A percentile compares a stretch with the other conserved stretches of the same genome.
Conservation (phyloP, 2,329 filamentous ascomycete genomes). For the Mycocentrospora acerina region DNA sequence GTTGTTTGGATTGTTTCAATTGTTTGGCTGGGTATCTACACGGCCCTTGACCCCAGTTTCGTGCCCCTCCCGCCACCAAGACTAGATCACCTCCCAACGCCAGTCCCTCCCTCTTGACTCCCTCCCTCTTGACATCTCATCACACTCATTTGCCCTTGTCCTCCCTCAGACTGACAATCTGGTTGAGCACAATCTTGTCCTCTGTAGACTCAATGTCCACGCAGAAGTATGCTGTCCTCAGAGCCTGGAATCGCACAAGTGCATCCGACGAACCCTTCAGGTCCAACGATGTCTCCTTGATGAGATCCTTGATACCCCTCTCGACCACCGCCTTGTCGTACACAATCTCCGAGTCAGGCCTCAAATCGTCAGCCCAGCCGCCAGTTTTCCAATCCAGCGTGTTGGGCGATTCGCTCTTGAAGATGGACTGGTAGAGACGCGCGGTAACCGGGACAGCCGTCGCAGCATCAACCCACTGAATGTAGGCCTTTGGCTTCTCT, state of each 20-base stretch:
- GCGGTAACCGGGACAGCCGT: constrained; percentile 63
- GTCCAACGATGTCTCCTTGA: constrained; percentile 55
- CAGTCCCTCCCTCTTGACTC: too few species aligned
- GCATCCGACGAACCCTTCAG: constrained; percentile 38
- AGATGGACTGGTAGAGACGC: constrained; percentile 78
- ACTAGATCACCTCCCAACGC: background rate
- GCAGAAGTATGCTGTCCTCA: constrained; percentile 85
- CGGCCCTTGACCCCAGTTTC: too few species aligned
- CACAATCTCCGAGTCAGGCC: constrained; percentile 79
- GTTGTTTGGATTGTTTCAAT: too few species aligned
- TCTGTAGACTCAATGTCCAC: constrained; percentile 69
- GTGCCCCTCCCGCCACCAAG: too few species aligned
- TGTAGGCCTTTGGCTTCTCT: constrained; percentile 70
- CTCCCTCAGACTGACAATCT: constrained; percentile 90
- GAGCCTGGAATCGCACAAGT: constrained; percentile 83
- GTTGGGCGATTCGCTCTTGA: constrained; percentile 82
- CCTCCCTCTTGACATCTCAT: too few species aligned
- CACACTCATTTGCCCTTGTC: constrained; percentile 50
- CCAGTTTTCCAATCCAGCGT: constrained; percentile 67
- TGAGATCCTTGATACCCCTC: constrained; percentile 76
- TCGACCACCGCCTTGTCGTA: constrained; percentile 79
- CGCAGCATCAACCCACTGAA: constrained; percentile 83
- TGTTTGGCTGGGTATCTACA: too few species aligned
- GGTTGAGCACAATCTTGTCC: constrained; percentile 83
- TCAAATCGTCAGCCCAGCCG: constrained; percentile 82